These are phyloP conservation scores for Nitzschia sp. DNA, from an alignment of 108 stramenopile species.

Conservation along the genomic window DNA sequence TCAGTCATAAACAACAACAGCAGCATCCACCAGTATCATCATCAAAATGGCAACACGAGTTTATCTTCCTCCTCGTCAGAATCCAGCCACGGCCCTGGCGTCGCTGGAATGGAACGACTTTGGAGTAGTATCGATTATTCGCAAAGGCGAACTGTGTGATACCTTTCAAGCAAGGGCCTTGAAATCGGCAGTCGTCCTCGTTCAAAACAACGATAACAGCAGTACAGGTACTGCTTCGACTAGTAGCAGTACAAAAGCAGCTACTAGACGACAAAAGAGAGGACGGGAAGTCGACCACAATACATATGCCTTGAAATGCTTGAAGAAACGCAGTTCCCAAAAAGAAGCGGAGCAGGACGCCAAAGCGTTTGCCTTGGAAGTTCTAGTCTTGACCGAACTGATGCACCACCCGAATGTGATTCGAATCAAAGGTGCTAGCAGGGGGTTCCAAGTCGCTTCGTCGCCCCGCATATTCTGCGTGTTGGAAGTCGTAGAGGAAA, in stretches of 20 bases:
- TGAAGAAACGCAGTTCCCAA: not conserved
- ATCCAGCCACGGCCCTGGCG: not conserved
- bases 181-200: not conserved
- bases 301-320: not conserved
- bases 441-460: not conserved
- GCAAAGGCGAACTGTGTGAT: not conserved
- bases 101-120: not conserved
- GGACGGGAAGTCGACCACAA: not conserved
- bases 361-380: not conserved
- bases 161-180: not conserved
- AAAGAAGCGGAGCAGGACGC: not conserved
- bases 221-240: too few relatives aligned
- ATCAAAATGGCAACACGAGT: too few relatives aligned
- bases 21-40: not conserved
- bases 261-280: not conserved
- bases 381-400: not conserved
- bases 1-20: too few relatives aligned
- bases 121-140: not conserved
- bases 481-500: slow-evolving; percentile 4
- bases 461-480: not conserved
- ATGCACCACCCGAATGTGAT: not conserved
- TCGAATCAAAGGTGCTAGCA: not conserved
- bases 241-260: not conserved
- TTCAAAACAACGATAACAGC: not conserved
- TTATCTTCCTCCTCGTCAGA: too few relatives aligned